A percentile compares a stretch with the other conserved stretches of the same genome.
Evolutionary conservation across 345 rosid species (phyloP).

Genomic region (Gossypioides kirkii): DNA sequence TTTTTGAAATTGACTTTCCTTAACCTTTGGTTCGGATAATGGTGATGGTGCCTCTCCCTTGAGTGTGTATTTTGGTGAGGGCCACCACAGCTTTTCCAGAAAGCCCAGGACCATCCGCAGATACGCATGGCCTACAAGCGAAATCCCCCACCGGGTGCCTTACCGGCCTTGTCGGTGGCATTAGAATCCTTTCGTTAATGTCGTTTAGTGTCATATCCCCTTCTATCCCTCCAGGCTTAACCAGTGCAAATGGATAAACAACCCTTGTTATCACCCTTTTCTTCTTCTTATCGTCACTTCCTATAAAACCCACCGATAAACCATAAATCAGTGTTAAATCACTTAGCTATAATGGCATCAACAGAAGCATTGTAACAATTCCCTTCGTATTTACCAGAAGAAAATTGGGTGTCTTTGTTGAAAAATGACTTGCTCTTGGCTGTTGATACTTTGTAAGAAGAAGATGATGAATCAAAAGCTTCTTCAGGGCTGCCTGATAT

Average conservation of each 20-base stretch:
- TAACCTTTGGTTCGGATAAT: conserved; percentile 89
- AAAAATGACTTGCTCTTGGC: conserved; percentile 20
- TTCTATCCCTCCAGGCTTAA: conserved; percentile 87
- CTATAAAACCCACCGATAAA: background rate
- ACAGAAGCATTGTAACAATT: background rate
- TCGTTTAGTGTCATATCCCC: conserved; percentile 78
- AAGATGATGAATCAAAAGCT: conserved; percentile 39
- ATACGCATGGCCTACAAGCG: conserved; percentile 68
- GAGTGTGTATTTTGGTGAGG: conserved; percentile 86
- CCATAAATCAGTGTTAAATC: no score
- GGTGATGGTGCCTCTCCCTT: conserved; percentile 94
- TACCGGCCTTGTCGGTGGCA: conserved; percentile 82
- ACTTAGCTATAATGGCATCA: no score
- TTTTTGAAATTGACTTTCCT: conserved; percentile 1
- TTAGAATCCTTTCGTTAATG: conserved; percentile 72
- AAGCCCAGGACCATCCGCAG: conserved; percentile 66
- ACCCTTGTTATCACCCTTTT: conserved; percentile 42
- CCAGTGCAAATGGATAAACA: conserved; percentile 90
- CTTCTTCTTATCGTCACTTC: conserved; percentile 23
- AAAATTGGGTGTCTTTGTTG: conserved; percentile 15
- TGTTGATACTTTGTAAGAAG: conserved; percentile 34
- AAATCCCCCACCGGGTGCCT: conserved; percentile 94
- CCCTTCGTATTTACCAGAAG: conserved; percentile 22
- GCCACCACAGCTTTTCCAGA: conserved; percentile 95
- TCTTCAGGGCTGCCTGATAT: conserved; percentile 23